Base-by-base conservation (phyloP, 2,329 filamentous ascomycete genomes). In the Penicillium sp. region DNA sequence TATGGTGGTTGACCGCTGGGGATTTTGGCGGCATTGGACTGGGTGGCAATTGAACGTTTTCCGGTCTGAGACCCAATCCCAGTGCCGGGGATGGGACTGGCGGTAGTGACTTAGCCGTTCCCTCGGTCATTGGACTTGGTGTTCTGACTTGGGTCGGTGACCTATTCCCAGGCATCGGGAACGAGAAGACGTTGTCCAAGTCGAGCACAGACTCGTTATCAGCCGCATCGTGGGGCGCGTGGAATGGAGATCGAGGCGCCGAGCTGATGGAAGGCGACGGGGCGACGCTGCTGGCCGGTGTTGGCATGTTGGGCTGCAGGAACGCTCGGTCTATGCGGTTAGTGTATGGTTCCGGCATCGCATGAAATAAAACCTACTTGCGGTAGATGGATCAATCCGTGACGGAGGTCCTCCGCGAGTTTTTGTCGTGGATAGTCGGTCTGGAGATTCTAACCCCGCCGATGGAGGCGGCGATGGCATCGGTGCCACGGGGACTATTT, bases 231-330 rank as follows among this genome's bases (percentile, higher is more conserved):
- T 73, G 68, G 39, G 65, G 65, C n/a, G 67, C 53, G 21, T 64
- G 71, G 55, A 71, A 72, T 13, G 75, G 71, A 67, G 77, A 69
- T 73, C 74, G 65, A 67, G 73, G 54, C 67, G 78, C 63, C 69
- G 79, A 78, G 53, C 73, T 76, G 24, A 83, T 80, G 13, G 83
- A 85, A 7, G 88, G 87, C n/a, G 88, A 90, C 24, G 82, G 77
- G 47, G 81, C 81, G 61, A 81, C 82, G 52, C 80, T 80, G 71
- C 85, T 89, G 46, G 82, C 76, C 46, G 86, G 86, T 10, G 86
- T 89, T 53, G 87, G 73, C 68, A 87, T 80, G 48, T 80, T 82
- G 47, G 81, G 78, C 38, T 76, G 81, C 56, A 77, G 59, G 48
- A 74, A 77, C 2, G 74, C 68, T 40, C 67, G 70, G 61, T 77